Evolutionary conservation across 2,329 filamentous ascomycete species (phyloP).

Genomic region (Penicillium freii): DNA sequence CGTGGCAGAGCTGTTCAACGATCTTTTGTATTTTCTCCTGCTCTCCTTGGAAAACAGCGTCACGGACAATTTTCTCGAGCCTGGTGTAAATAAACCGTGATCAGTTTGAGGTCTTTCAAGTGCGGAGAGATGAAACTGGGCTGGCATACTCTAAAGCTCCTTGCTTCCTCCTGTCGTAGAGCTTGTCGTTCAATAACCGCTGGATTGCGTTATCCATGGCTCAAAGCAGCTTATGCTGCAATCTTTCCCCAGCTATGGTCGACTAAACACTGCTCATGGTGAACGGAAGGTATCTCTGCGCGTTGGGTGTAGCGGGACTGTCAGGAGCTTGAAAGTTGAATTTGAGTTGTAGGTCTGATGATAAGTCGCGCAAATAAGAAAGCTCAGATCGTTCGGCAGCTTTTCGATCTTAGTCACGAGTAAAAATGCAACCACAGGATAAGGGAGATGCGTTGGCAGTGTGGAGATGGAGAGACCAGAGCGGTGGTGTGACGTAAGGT

Average conservation of each 20-base stretch:
- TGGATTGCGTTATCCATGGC: conserved; percentile 85
- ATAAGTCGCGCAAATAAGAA: not conserved
- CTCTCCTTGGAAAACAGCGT: conserved; percentile 73
- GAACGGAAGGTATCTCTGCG: not conserved
- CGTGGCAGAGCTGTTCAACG: conserved; percentile 93
- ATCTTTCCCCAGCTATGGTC: not conserved
- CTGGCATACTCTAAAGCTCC: conserved; percentile 84
- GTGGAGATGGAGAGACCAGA: conserved; percentile 9
- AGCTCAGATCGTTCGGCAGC: not conserved
- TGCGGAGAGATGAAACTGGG: not conserved
- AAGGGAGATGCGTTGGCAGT: conserved; percentile 10
- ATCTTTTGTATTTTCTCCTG: conserved; percentile 79
- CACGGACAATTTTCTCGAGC: conserved; percentile 85
- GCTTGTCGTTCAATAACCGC: conserved; percentile 91
- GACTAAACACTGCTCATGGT: conserved; percentile 9
- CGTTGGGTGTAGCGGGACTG: not conserved
- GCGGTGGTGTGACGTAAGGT: conserved; percentile 11
- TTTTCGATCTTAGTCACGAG: not conserved
- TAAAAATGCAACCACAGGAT: not conserved
- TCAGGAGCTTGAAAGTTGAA: conserved; percentile 3
- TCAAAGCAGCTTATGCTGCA: conserved; percentile 14
- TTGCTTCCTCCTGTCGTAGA: conserved; percentile 96
- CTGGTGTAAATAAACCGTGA: conserved; percentile 46
- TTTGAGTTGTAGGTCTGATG: not conserved
- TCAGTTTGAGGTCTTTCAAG: not conserved